phyloP scores from a whole-genome alignment of 2,329 filamentous ascomycete genomes.

The Trichoderma pleuroti region DNA sequence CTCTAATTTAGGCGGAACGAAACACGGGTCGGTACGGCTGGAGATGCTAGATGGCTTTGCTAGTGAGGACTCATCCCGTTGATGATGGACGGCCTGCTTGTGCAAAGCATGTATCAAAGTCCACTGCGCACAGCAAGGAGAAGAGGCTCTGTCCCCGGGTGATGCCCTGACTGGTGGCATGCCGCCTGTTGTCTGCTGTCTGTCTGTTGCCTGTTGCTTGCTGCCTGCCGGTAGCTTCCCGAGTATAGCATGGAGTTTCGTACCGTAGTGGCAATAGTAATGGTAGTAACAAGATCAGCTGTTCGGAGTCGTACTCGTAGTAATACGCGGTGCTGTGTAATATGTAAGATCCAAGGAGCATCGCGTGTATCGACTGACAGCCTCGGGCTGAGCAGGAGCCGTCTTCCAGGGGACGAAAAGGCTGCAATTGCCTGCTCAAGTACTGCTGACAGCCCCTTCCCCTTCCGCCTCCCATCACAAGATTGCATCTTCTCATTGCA shows the following conservation, averaged over 20 bases:
- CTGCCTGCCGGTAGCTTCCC: background rate
- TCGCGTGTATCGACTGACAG: background rate
- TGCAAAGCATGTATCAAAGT: background rate
- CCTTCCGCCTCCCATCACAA: background rate
- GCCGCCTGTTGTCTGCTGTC: background rate
- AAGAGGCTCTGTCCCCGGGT: background rate
- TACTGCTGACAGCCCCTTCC: background rate
- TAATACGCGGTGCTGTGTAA: background rate
- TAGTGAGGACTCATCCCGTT: background rate
- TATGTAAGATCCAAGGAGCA: background rate
- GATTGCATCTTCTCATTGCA: background rate
- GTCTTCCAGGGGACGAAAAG: background rate
- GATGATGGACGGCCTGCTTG: background rate
- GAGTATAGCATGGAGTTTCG: background rate
- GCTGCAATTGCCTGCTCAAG: background rate
- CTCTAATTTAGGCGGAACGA: background rate
- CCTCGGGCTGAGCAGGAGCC: background rate
- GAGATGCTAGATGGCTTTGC: background rate
- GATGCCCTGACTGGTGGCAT: background rate
- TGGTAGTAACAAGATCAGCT: background rate
- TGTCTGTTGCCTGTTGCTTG: background rate
- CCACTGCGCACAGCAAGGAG: background rate
- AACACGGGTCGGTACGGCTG: background rate
- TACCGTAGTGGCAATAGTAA: background rate
- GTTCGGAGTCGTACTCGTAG: background rate